phyloP scores from a whole-genome alignment of 2,329 filamentous ascomycete species.

The Cladosporium halotolerans region DNA sequence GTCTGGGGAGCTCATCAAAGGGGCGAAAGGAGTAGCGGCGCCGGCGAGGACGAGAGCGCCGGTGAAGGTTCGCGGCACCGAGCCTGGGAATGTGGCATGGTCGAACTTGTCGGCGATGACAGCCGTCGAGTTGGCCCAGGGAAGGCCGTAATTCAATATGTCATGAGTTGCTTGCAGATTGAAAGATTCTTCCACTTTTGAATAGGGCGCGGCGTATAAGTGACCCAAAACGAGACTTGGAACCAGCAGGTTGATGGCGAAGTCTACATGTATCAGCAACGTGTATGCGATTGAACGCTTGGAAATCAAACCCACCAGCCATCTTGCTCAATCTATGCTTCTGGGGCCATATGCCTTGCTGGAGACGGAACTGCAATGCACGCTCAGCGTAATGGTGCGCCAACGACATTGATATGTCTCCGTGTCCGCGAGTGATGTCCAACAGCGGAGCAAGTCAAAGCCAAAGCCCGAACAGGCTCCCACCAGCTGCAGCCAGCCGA shows the following conservation, averaged over 20 bases:
- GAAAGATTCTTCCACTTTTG: constrained; percentile 98
- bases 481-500: constrained; percentile 2
- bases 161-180: constrained; percentile 93
- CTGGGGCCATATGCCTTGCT: constrained; percentile 1
- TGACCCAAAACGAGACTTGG: constrained; percentile 42
- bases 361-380: constrained; percentile 18
- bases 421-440: not conserved
- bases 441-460: not conserved
- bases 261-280: constrained; percentile 28
- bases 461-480: not conserved
- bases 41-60: constrained; percentile 72
- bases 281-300: not conserved
- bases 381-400: constrained; percentile 17
- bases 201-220: constrained; percentile 64
- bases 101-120: constrained; percentile 61
- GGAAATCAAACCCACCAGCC: constrained; percentile 1
- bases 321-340: not conserved
- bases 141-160: constrained; percentile 73
- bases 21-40: constrained; percentile 60
- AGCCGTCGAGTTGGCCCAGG: constrained; percentile 33
- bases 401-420: constrained; percentile 16
- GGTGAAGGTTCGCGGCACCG: constrained; percentile 84
- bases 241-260: constrained; percentile 49
- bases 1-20: constrained; percentile 50
- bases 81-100: constrained; percentile 83